Evolutionary conservation across 768 basidiomycete species (phyloP).

Genomic region (Boletus insuetus): DNA sequence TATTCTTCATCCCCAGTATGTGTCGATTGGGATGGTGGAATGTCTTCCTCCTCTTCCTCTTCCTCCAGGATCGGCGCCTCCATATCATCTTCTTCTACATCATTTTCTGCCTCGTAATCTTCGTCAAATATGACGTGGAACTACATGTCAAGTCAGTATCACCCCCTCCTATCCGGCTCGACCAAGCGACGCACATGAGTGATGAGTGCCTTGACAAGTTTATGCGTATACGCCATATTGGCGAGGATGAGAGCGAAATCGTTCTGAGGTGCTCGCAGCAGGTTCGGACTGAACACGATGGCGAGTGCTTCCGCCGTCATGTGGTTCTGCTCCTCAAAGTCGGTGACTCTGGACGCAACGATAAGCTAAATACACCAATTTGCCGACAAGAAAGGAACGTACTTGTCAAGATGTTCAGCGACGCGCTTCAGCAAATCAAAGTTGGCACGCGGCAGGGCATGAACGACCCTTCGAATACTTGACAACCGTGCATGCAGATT

Average conservation of each 20-base stretch:
- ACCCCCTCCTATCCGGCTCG: not conserved
- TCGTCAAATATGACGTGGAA: slow-evolving; percentile 76
- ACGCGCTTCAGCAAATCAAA: slow-evolving; percentile 80
- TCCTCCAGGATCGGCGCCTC: slow-evolving; percentile 69
- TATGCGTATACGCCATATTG: slow-evolving; percentile 77
- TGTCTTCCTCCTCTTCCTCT: slow-evolving; percentile 48
- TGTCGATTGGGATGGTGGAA: slow-evolving; percentile 27
- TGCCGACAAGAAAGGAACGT: slow-evolving; percentile 11
- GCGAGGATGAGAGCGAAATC: slow-evolving; percentile 75
- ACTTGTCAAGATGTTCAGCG: slow-evolving; percentile 81
- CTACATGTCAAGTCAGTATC: slow-evolving; percentile 28
- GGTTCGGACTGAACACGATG: slow-evolving; percentile 82
- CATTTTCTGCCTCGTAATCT: slow-evolving; percentile 50
- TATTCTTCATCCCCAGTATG: slow-evolving; percentile 22
- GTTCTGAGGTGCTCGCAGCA: slow-evolving; percentile 74
- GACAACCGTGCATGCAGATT: slow-evolving; percentile 65
- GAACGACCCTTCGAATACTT: slow-evolving; percentile 65
- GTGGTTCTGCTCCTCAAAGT: slow-evolving; percentile 84
- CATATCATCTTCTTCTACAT: slow-evolving; percentile 62
- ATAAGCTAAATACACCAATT: not conserved
- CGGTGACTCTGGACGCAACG: slow-evolving; percentile 59
- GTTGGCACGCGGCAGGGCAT: slow-evolving; percentile 64
- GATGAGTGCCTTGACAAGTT: slow-evolving; percentile 72
- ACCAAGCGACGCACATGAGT: slow-evolving; percentile 56
- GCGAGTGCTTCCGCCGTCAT: slow-evolving; percentile 86